These are phyloP conservation scores for Fusarium guadeloupense DNA, from an alignment of 2,329 filamentous ascomycete species.

Conservation along the genomic window DNA sequence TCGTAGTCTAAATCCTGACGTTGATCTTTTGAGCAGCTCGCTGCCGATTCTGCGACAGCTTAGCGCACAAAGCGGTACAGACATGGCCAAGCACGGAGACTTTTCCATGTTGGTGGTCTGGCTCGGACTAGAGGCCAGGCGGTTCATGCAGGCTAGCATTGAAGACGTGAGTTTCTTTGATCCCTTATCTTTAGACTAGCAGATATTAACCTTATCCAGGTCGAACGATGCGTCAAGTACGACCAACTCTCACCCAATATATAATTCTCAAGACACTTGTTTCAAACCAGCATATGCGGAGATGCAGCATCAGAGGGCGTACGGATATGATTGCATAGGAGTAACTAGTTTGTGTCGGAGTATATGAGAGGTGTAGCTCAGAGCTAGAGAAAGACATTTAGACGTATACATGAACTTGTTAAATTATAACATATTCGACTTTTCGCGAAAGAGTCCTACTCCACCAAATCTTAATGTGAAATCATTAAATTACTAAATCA, in stretches of 20 bases:
- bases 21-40: slow-evolving; percentile 87
- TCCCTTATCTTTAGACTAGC: neutral
- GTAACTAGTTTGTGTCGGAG: neutral
- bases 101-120: slow-evolving; percentile 90
- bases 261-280: slow-evolving; percentile 52
- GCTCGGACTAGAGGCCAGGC: slow-evolving; percentile 87
- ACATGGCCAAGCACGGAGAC: slow-evolving; percentile 76
- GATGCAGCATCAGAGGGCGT: slow-evolving; percentile 28
- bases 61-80: slow-evolving; percentile 77
- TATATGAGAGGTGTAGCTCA: slow-evolving; percentile 1
- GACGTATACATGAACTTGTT: slow-evolving; percentile 3
- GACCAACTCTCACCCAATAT: slow-evolving; percentile 90
- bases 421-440: slow-evolving; percentile 3
- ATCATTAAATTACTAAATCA: neutral
- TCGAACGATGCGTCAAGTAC: slow-evolving; percentile 90
- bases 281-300: slow-evolving; percentile 1
- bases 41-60: slow-evolving; percentile 90
- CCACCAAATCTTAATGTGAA: neutral
- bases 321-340: neutral
- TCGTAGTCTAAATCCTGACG: slow-evolving; percentile 81
- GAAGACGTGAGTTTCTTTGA: slow-evolving; percentile 73
- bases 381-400: slow-evolving; percentile 4
- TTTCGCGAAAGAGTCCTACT: neutral
- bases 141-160: slow-evolving; percentile 88
- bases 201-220: slow-evolving; percentile 55